Conservation (phyloP, 371 early-diverging fungal genomes). For the Mucor irregularis region DNA sequence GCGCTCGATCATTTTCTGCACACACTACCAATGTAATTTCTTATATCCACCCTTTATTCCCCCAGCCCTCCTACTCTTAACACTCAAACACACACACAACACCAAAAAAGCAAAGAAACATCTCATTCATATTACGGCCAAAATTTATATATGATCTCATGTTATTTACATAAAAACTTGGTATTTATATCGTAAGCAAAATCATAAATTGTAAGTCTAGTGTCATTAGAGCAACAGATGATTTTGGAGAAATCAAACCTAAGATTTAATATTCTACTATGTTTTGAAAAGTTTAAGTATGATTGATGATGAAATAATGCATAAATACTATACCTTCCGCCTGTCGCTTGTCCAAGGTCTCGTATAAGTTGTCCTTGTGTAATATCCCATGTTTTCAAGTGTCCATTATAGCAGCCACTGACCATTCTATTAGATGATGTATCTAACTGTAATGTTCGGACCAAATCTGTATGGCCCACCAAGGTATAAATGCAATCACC, state of each 20-base stretch:
- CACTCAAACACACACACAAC: no score
- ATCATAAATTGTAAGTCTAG: conserved; percentile 77
- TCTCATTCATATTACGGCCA: no score
- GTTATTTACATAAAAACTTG: conserved; percentile 37
- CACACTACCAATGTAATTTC: no score
- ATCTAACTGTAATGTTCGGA: conserved; percentile 69
- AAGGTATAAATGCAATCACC: conserved; percentile 40
- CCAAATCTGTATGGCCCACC: conserved; percentile 75
- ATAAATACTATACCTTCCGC: conserved; percentile 53
- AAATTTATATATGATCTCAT: not conserved
- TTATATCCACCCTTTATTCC: no score
- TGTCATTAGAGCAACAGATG: conserved; percentile 80
- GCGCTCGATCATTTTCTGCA: no score
- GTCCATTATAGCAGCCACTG: conserved; percentile 82
- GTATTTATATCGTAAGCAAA: conserved; percentile 71
- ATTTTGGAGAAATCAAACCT: conserved; percentile 81
- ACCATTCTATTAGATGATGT: conserved; percentile 58
- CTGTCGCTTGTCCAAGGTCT: conserved; percentile 61
- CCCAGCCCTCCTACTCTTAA: no score
- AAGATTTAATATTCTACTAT: conserved; percentile 79
- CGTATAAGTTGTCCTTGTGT: conserved; percentile 48
- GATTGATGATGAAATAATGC: not conserved
- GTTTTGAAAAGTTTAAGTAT: not conserved
- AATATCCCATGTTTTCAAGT: conserved; percentile 85
- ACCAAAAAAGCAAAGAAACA: no score